Percentiles rank a stretch among this genome's conserved stretches.
These are phyloP conservation scores for Herpetomonas tarakana DNA, from an alignment of 208 protist species.

Conservation along the genomic window DNA sequence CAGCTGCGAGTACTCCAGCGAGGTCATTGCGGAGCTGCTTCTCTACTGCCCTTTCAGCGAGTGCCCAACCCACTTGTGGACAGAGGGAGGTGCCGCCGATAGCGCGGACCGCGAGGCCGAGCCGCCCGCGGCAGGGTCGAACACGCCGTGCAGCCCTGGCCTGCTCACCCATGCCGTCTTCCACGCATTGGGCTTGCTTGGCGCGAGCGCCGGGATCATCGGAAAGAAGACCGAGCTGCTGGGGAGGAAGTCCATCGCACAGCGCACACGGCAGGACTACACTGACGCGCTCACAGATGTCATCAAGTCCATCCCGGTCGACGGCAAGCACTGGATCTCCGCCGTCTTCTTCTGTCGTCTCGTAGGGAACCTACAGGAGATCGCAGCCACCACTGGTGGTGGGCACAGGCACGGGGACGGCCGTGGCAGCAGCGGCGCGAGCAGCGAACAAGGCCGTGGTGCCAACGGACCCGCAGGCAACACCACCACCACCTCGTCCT, in stretches of 20 bases:
- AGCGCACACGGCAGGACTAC: neutral
- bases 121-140: neutral
- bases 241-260: neutral
- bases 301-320: slow-evolving; percentile 22
- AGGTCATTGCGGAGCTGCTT: slow-evolving; percentile 19
- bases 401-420: no score
- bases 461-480: no score
- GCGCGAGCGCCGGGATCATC: neutral
- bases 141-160: neutral
- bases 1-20: slow-evolving; percentile 13
- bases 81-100: no score
- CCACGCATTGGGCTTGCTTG: slow-evolving; percentile 18
- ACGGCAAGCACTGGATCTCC: slow-evolving; percentile 30
- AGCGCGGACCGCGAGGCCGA: neutral
- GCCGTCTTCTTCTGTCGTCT: slow-evolving; percentile 29
- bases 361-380: slow-evolving; percentile 13
- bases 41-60: slow-evolving; percentile 13
- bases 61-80: slow-evolving; percentile 7
- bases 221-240: neutral
- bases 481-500: no score
- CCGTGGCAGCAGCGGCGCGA: no score
- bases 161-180: slow-evolving; percentile 9
- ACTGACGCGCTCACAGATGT: slow-evolving; percentile 3
- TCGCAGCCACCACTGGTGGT: slow-evolving; percentile 3
- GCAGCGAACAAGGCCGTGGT: no score